These are phyloP conservation scores for Quillaja saponaria DNA, from an alignment of 306 rosid genomes.

Conservation along the genomic window DNA sequence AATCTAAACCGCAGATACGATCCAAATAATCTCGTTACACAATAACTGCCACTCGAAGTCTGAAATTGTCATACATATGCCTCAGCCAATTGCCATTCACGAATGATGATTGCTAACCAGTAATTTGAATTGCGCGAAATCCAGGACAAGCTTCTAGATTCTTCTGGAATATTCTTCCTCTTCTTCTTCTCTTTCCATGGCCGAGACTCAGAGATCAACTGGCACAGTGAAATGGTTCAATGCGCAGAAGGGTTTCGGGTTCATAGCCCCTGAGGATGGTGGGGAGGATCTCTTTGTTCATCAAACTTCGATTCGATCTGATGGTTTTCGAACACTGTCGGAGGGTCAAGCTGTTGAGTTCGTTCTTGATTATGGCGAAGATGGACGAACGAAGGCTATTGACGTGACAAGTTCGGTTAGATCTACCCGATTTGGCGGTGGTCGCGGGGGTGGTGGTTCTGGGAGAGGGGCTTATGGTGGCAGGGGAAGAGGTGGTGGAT, in stretches of 20 bases:
- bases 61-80: too few relatives aligned
- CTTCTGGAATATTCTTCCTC: constrained; percentile 28
- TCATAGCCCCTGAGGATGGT: too few relatives aligned
- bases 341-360: too few relatives aligned
- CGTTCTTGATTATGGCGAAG: too few relatives aligned
- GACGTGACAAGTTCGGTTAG: too few relatives aligned
- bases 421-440: neutral
- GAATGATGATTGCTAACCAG: neutral
- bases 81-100: neutral
- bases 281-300: too few relatives aligned
- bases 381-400: too few relatives aligned
- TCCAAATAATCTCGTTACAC: neutral
- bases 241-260: too few relatives aligned
- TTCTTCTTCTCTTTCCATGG: neutral
- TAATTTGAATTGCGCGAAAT: neutral
- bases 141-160: constrained; percentile 27
- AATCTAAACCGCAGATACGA: neutral
- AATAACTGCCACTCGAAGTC: too few relatives aligned
- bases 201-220: constrained; percentile 43
- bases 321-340: constrained; percentile 54
- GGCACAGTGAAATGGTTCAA: constrained; percentile 80
- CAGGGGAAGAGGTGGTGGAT: constrained; percentile 37
- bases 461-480: too few relatives aligned
- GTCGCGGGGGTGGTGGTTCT: constrained; percentile 15
- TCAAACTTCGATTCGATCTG: constrained; percentile 24